Base-by-base conservation (phyloP, 345 rosid genomes). In the Xanthoceras sorbifolium region DNA sequence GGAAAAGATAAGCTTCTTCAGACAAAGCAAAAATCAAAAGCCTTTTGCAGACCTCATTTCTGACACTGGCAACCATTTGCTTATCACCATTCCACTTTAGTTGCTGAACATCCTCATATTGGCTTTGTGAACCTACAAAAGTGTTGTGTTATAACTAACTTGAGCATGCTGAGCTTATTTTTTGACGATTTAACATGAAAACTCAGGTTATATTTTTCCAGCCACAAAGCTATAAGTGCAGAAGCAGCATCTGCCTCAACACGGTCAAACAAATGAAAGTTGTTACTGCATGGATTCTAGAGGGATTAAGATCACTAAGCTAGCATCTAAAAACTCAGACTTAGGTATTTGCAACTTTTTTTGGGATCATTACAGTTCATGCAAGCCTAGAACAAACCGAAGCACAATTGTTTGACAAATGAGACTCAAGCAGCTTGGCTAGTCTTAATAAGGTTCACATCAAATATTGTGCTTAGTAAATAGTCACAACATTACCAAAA, bases 351-450 rank as follows among this genome's bases (percentile, higher is more conserved):
- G 26, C 3, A 57, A 20, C 10, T 57, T 57, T 12, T n/a, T 6
- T 50, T 50, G 22, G 14, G n/a, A 18, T 40, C 71, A 26, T 6
- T 31, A 34, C 74, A n/a, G 36, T 54, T 57, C 36, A 59, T n/a
- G 28, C 34, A 36, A 36, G 74, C 18, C 31, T 32, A n/a, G 29
- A 69, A 20, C 20, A n/a, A 71, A 29, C 40, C 3, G n/a, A 6
- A 55, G 40, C 9, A 34, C 8, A 28, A 71, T 18, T 34, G 26
- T 15, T 71, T 31, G 44, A 2, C 14, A 14, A 67, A 59, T 55
- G 74, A 34, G 57, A 32, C 26, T 71, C 75, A 57, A 57, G 48
- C 20, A 26, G 63, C 55, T 60, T 38, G 66, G 57, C 55, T 38
- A 73, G 28, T 26, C 32, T 7, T 34, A 5, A 57, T 6, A 12